Conservation (phyloP, 805 yeast species). For the Priceomyces melissophilus region DNA sequence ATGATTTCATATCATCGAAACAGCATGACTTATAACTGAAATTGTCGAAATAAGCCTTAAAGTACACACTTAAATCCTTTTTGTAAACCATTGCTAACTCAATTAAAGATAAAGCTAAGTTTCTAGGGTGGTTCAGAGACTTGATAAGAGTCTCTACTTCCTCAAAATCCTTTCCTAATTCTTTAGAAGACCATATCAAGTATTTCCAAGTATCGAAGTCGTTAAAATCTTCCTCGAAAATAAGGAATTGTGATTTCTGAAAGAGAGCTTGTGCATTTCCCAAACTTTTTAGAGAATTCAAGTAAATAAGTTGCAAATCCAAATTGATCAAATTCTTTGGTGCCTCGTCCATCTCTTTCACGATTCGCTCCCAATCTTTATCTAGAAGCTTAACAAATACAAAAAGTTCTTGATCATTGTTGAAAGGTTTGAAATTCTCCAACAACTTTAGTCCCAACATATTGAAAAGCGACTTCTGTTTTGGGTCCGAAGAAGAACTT, state of each 20-base stretch:
- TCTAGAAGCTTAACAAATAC: conserved; percentile 53
- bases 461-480: conserved; percentile 52
- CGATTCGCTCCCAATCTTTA: conserved; percentile 26
- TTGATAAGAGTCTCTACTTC: conserved; percentile 16
- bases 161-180: conserved; percentile 30
- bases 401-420: conserved; percentile 62
- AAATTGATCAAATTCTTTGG: conserved; percentile 47
- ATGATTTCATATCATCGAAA: conserved; percentile 52
- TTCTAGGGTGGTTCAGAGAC: conserved; percentile 18
- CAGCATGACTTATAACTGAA: conserved; percentile 64
- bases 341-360: conserved; percentile 22
- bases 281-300: conserved; percentile 43
- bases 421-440: conserved; percentile 48
- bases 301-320: conserved; percentile 55
- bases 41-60: conserved; percentile 39
- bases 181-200: conserved; percentile 43
- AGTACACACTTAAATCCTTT: conserved; percentile 21
- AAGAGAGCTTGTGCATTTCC: conserved; percentile 45
- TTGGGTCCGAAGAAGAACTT: conserved; percentile 24
- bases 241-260: conserved; percentile 34
- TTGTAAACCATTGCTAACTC: conserved; percentile 20
- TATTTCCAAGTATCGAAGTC: conserved; percentile 76
- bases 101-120: conserved; percentile 25
- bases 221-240: conserved; percentile 53
- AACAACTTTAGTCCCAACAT: conserved; percentile 58